A percentile compares a stretch with the other conserved stretches of the same genome.
Conservation (phyloP, 768 basidiomycete species). For the Mycena capillaripes region DNA sequence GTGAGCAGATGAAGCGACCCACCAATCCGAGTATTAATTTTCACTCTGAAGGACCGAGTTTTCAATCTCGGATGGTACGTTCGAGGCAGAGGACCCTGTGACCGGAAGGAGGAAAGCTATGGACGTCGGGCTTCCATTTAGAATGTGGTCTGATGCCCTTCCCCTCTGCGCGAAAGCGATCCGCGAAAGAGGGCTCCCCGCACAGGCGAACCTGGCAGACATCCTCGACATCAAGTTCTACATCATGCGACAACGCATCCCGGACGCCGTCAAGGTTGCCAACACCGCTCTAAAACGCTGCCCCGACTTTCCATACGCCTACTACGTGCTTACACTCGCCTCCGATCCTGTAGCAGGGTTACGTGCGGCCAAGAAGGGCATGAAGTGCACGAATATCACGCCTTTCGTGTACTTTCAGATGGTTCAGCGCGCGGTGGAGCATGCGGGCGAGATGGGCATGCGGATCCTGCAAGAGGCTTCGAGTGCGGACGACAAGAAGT, state of each 20-base stretch:
- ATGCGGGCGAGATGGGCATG: conserved; percentile 71
- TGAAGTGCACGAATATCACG: conserved; percentile 68
- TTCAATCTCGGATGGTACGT: conserved; percentile 70
- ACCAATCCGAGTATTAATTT: background rate
- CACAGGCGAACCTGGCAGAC: conserved; percentile 68
- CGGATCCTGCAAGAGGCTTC: conserved; percentile 60
- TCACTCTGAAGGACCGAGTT: conserved; percentile 62
- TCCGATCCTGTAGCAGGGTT: conserved; percentile 65
- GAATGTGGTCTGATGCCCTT: conserved; percentile 68
- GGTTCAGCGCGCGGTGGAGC: conserved; percentile 73
- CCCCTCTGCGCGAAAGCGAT: conserved; percentile 72
- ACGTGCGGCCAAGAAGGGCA: conserved; percentile 74
- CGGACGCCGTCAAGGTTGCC: conserved; percentile 63
- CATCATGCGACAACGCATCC: conserved; percentile 63
- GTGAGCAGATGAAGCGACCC: background rate
- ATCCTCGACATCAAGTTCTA: conserved; percentile 74
- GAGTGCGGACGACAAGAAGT: conserved; percentile 56
- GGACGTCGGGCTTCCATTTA: conserved; percentile 71
- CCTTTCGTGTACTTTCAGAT: conserved; percentile 70
- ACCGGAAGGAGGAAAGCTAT: conserved; percentile 58
- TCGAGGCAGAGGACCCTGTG: conserved; percentile 57
- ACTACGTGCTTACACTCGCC: conserved; percentile 70
- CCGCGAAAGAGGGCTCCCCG: conserved; percentile 54
- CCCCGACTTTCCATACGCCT: conserved; percentile 73
- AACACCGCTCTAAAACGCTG: conserved; percentile 64